These are phyloP conservation scores for Trichophyton verrucosum DNA, from an alignment of 2,329 filamentous ascomycete genomes.

Conservation along the genomic window DNA sequence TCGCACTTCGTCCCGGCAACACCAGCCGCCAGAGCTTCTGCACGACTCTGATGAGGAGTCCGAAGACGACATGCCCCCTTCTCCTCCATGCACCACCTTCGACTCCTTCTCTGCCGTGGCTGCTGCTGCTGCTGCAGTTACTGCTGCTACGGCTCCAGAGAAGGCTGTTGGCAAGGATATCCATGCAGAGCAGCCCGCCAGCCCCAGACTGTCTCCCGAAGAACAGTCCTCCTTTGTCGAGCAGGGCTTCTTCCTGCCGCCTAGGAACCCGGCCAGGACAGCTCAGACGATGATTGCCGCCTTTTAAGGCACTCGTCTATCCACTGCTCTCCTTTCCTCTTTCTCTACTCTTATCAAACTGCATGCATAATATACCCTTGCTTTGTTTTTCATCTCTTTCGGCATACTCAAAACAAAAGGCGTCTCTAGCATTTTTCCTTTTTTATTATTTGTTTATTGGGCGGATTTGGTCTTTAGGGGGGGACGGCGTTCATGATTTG, in stretches of 20 bases:
- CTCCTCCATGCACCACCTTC: conserved; percentile 47
- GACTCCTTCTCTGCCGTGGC: conserved; percentile 41
- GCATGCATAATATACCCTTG: neutral
- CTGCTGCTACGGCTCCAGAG: neutral
- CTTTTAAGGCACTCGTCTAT: neutral
- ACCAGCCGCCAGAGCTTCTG: conserved; percentile 50
- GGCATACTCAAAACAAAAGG: neutral
- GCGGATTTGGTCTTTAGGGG: neutral
- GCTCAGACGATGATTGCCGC: neutral
- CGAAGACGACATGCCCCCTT: conserved; percentile 61
- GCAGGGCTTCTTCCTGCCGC: conserved; percentile 2
- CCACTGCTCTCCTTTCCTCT: too few species aligned
- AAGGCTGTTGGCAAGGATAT: neutral
- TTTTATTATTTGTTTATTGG: neutral
- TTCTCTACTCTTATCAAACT: neutral
- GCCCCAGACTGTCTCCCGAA: neutral
- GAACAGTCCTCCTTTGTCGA: conserved; percentile 5
- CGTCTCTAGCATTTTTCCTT: neutral
- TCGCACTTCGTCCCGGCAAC: conserved; percentile 49
- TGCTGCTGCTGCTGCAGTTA: neutral
- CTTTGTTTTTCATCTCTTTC: neutral
- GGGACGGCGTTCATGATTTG: neutral
- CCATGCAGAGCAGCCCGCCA: neutral
- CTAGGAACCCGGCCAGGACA: neutral
- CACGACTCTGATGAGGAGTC: conserved; percentile 38